phyloP scores from a whole-genome alignment of 805 yeast species.

The Sugiyamaella valdiviana region DNA sequence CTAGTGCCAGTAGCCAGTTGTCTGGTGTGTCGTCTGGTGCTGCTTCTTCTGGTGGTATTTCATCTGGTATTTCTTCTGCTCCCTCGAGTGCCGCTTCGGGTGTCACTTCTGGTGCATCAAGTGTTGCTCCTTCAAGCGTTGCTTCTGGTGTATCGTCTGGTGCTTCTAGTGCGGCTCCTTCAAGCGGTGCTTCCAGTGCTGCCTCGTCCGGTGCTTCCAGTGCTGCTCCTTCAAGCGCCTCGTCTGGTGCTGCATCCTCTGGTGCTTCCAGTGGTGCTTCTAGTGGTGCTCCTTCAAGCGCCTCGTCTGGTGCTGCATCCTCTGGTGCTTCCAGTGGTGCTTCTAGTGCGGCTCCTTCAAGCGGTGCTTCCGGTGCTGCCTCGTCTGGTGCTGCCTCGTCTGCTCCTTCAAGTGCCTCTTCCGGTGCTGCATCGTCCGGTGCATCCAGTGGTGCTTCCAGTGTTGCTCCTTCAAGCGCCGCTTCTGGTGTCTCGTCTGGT shows the following conservation, averaged over 20 bases:
- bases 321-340: neutral
- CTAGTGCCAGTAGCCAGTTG: neutral
- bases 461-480: no score
- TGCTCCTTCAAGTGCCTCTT: no score
- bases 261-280: neutral
- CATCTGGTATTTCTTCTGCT: no score
- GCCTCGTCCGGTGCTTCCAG: neutral
- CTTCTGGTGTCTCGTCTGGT: no score
- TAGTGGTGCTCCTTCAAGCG: neutral
- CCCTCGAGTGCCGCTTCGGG: neutral
- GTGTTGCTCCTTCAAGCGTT: neutral
- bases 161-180: neutral
- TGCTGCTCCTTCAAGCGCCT: neutral
- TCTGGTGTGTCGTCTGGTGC: neutral
- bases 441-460: neutral
- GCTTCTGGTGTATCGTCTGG: neutral
- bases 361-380: neutral
- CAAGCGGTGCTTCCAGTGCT: neutral
- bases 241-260: neutral
- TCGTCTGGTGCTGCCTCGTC: no score
- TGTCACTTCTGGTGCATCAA: neutral
- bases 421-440: neutral
- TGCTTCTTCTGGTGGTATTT: slow-evolving; percentile 3
- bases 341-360: neutral
- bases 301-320: neutral